Evolutionary conservation across 306 rosid genomes (phyloP), one percentile per base, ranked within the genome.

Genomic region (Castanea sativa): DNA sequence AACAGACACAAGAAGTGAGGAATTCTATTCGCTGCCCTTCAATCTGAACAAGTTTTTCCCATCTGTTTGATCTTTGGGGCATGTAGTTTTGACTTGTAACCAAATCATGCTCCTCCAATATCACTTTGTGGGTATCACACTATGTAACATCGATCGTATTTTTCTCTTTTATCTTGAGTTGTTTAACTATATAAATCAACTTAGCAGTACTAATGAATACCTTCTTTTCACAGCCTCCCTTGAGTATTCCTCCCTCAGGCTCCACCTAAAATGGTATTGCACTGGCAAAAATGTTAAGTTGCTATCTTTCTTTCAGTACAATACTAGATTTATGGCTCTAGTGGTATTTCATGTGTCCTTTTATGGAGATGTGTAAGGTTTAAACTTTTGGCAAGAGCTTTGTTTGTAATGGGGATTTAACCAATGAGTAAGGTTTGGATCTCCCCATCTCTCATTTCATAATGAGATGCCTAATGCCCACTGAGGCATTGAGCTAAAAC

Each of bases 31-130:
- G 5, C 90, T 94, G 55, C 98, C 98, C 30, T 92, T 92, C 82
- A 94, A 94, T 81, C 92, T 94, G 20, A 94, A 94, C 90, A 94
- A 94, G 92, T 94, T 88, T 77, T 94, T 94, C 88, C 98, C 98
- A 49, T 92, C 98, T 2, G 91, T 94, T 29, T 94, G 87, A 90
- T 82, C 29, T 15, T 32, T 14, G 63, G 33, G 52, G 69, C 74
- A n/a, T n/a, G 57, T 43, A 64, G 15, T 70, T 63, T 15, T 33
- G 51, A 59, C 32, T 33, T 45, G 33, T 27, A 32, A 38, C 38
- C 7, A 0, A 21, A 14, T 41, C 27, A 53, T 75, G 81, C 21
- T 19, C 51, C 49, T 14, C 32, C 81, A 60, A 70, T 65, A 35
- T 60, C 61, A 11, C 53, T 6, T 10, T 68, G 58, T 16, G 57